Base-by-base conservation (phyloP, 805 yeast genomes). In the Debaryomyces tyrocola region DNA sequence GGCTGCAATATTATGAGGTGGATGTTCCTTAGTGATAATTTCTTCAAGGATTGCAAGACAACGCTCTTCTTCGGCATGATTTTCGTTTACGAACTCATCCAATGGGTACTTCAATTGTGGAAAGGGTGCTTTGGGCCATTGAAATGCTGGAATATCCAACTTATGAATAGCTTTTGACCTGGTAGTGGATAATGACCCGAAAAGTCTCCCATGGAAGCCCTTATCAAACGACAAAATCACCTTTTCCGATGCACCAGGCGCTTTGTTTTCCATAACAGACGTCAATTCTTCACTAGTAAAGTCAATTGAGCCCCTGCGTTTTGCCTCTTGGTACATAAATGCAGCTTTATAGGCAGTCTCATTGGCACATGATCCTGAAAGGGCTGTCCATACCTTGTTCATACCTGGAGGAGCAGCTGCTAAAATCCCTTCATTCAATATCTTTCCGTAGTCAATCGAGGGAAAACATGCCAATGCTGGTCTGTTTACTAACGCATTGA, bases 341-440 rank as follows among this genome's bases (percentile, higher is more conserved):
- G 86, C 87, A 12, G 89, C 89, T 56, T 83, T 83, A 66, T 74
- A 82, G 1, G 89, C 89, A 49, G 83, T 74, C 60, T 83, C 89
- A 54, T 83, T 83, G 44, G 88, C 88, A 62, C 79, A 83, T 2
- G 88, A 82, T 40, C 89, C 88, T 14, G 84, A 74, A 41, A 81
- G 72, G 7, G 85, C 84, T 14, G 87, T 80, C 84, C 87, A 82
- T 17, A 83, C 80, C 51, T 75, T 70, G 45, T 66, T 63, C 62
- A 78, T 75, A 10, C 87, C 87, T 45, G 77, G 74, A 45, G 88
- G 89, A 33, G 88, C 87, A 43, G 82, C 84, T 20, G 81, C 77
- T 52, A 83, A 67, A 37, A 83, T 67, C 11, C 79, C 77, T 15
- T 78, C 76, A 38, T 68, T 62, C 53, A 83, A 63, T 20, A 81